Evolutionary conservation across 176 grass and related monocot genomes (phyloP), one percentile per base, ranked within the genome.

Genomic region (Hsuehochloa calcarea): DNA sequence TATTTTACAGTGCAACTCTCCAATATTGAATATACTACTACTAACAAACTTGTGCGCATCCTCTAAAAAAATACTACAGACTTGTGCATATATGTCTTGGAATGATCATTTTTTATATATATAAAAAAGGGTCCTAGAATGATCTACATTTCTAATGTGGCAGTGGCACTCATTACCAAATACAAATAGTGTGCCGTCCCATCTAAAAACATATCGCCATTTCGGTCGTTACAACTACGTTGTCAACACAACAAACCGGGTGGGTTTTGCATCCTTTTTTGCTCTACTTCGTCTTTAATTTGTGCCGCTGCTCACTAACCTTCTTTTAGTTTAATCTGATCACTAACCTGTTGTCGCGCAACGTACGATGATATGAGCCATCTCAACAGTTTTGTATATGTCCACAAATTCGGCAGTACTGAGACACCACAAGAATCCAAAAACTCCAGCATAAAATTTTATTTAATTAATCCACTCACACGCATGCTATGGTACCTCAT

Each of bases 201-300:
- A 45, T 72, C 34, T 35, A 70, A 76, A 38, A 65, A 45, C 63
- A 2, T 39, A 47, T 9, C 45, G 74, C 61, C 70, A 70, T 61
- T 19, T 26, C 34, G 54, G 78, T 22, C 8, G 88, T 86, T 90
- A 20, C 67, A 55, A 78, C 84, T 58, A 49, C 31, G 20, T 58
- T 78, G 19, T 90, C 62, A 61, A 2, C 68, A 66, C 13, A 50
- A 38, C 77, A 2, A 4, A 17, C 51, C 79, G 49, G 64, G 4
- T 85, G 62, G 59, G 52, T 35, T 59, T 81, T 74, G 52, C 5
- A 1, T 34, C 44, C 16, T 22, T 67, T 67, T 85, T 35, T 74
- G 40, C n/a, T 49, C 1, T 5, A 5, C 19, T 23, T 23, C 51
- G 11, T 68, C 62, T 25, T 56, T 62, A 69, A 14, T 75, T 75